These are phyloP conservation scores for Canavalia ensiformis DNA, from an alignment of 306 rosid genomes.

Conservation along the genomic window DNA sequence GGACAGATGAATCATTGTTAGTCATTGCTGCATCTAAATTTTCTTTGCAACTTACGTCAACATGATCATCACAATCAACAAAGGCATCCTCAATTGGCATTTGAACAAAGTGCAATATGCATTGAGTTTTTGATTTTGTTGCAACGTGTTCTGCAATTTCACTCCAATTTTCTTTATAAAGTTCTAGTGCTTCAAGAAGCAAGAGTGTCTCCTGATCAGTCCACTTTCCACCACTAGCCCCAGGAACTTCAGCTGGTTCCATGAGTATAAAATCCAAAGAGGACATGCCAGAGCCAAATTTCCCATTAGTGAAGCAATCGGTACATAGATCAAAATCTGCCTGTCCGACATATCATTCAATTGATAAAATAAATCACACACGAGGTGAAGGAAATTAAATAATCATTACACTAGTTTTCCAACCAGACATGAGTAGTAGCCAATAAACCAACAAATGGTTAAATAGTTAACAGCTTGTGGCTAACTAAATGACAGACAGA, in stretches of 20 bases:
- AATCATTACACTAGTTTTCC: conserved; percentile 15
- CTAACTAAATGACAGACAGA: conserved; percentile 8
- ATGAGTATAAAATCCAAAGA: conserved; percentile 77
- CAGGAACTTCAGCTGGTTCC: conserved; percentile 82
- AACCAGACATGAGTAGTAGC: conserved; percentile 3
- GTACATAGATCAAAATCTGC: conserved; percentile 85
- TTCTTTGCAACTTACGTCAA: conserved; percentile 60
- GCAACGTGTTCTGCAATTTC: conserved; percentile 92
- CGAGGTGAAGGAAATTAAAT: conserved; percentile 35
- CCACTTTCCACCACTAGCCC: conserved; percentile 85
- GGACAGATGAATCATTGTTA: conserved; percentile 57
- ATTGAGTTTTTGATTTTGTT: conserved; percentile 84
- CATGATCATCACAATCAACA: conserved; percentile 61
- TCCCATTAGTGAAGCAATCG: conserved; percentile 79
- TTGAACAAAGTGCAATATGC: conserved; percentile 86
- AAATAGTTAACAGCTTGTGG: conserved; percentile 14
- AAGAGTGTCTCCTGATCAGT: conserved; percentile 90
- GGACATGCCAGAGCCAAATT: conserved; percentile 77
- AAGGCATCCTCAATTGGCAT: conserved; percentile 85
- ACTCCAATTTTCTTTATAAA: conserved; percentile 84
- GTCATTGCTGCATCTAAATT: conserved; percentile 55
- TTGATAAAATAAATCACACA: conserved; percentile 35
- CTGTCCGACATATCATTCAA: conserved; percentile 60
- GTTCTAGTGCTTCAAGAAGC: conserved; percentile 87
- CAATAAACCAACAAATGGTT: background rate